Percentiles rank a stretch among this genome's conserved stretches.
Evolutionary conservation across 768 basidiomycete species (phyloP).

Genomic region (Pisolithus microcarpus): DNA sequence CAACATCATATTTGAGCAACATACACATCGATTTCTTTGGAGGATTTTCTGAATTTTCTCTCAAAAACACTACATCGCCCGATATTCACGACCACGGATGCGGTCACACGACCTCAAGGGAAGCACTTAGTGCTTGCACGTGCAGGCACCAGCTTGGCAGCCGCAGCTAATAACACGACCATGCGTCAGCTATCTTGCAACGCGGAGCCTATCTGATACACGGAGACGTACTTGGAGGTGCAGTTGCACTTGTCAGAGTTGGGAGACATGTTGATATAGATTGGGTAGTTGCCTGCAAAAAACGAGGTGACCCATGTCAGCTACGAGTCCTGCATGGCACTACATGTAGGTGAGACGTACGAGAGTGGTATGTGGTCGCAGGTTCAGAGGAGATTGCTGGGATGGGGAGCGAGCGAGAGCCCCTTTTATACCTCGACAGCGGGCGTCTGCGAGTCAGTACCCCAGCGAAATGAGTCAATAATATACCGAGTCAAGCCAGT

Average conservation of each 20-base stretch:
- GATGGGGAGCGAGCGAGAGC: not conserved
- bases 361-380: not conserved
- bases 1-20: not conserved
- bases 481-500: too few relatives aligned
- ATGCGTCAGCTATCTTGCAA: not conserved
- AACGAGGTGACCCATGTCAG: not conserved
- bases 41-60: not conserved
- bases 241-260: not conserved
- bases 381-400: not conserved
- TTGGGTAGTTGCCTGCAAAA: not conserved
- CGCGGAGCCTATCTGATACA: not conserved
- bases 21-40: not conserved
- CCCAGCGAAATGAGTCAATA: not conserved
- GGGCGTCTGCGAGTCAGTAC: not conserved
- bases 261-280: not conserved
- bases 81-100: not conserved
- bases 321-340: not conserved
- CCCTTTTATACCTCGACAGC: not conserved
- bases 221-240: not conserved
- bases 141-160: not conserved
- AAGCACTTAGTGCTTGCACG: not conserved
- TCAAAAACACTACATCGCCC: not conserved
- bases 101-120: not conserved
- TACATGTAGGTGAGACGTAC: not conserved
- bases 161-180: not conserved